Percentiles rank a stretch among this genome's conserved stretches.
These are phyloP conservation scores for Pichia pseudocactophila DNA, from an alignment of 805 yeast species.

Conservation along the genomic window DNA sequence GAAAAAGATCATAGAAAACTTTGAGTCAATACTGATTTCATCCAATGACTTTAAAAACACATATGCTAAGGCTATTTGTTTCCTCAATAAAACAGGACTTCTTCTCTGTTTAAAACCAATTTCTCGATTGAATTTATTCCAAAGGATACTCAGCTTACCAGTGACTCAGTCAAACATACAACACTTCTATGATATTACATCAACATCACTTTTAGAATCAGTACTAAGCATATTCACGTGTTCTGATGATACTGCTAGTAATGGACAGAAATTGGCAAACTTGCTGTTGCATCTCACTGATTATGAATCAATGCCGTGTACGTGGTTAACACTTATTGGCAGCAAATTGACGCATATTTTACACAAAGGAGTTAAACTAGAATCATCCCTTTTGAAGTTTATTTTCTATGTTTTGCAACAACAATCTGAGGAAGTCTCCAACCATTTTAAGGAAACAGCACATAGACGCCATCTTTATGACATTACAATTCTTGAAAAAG, in stretches of 20 bases:
- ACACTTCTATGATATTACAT: not conserved
- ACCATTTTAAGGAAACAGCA: constrained; percentile 1
- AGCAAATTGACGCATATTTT: not conserved
- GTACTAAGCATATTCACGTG: not conserved
- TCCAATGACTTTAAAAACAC: not conserved
- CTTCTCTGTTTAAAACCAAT: not conserved
- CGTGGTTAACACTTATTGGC: constrained; percentile 5
- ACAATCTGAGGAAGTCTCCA: not conserved
- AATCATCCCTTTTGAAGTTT: not conserved
- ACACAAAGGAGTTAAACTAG: not conserved
- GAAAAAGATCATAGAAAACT: not conserved
- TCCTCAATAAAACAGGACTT: not conserved
- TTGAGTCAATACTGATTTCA: not conserved
- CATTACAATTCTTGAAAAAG: not conserved
- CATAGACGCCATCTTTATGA: not conserved
- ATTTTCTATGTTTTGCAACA: not conserved
- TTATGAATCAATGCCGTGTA: constrained; percentile 1
- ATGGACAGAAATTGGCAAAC: not conserved
- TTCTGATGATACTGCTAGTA: not conserved
- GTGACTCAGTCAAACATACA: not conserved
- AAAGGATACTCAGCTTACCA: not conserved
- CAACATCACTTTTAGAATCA: not conserved
- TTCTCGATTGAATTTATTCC: not conserved
- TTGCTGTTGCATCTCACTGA: constrained; percentile 1
- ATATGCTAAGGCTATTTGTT: not conserved